Evolutionary conservation across 2,329 filamentous ascomycete genomes (phyloP).

Genomic region (Colletotrichum gigasporum): DNA sequence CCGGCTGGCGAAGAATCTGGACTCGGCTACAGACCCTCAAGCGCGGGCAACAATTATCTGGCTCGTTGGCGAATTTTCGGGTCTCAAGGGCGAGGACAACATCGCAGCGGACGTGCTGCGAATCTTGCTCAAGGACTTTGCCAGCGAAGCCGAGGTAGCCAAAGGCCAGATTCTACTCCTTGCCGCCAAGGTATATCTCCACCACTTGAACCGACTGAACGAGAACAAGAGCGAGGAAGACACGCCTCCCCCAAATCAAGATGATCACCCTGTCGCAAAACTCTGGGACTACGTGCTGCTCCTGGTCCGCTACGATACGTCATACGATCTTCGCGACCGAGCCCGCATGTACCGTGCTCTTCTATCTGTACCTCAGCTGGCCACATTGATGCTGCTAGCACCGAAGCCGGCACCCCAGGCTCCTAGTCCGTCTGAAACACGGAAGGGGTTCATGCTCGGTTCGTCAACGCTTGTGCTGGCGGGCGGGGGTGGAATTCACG

Average conservation of each 20-base stretch:
- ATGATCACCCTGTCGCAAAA: conserved; percentile 74
- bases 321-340: conserved; percentile 93
- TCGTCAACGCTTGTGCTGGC: conserved; percentile 88
- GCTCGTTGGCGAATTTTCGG: conserved; percentile 95
- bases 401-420: conserved; percentile 94
- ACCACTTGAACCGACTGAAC: conserved; percentile 77
- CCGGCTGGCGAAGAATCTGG: conserved; percentile 88
- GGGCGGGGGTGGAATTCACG: conserved; percentile 76
- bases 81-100: conserved; percentile 81
- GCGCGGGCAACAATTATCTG: conserved; percentile 96
- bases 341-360: conserved; percentile 88
- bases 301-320: conserved; percentile 90
- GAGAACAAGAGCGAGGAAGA: conserved; percentile 49
- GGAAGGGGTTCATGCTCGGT: conserved; percentile 81
- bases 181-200: conserved; percentile 95
- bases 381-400: conserved; percentile 88
- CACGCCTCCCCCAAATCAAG: conserved; percentile 45
- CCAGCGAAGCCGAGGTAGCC: conserved; percentile 83
- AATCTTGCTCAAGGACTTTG: conserved; percentile 86
- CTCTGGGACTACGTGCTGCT: conserved; percentile 88
- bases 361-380: conserved; percentile 84
- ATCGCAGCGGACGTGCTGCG: conserved; percentile 93
- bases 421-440: conserved; percentile 86
- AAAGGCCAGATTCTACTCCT: conserved; percentile 93
- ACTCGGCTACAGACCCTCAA: conserved; percentile 85